phyloP scores from a whole-genome alignment of 345 rosid species.

The Noccaea bulbosa region DNA sequence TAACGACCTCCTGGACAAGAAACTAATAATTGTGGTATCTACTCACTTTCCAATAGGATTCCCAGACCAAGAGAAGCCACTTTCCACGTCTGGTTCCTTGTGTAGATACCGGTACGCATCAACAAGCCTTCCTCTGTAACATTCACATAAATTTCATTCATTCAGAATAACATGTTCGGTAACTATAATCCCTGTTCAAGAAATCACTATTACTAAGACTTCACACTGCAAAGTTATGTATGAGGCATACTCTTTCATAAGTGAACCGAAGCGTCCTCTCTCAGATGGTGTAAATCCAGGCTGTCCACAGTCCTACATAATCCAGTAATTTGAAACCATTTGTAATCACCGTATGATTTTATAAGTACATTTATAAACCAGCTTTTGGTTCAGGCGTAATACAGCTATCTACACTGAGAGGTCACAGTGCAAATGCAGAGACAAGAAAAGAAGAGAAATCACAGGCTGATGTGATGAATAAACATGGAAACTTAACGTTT shows the following conservation, averaged over 20 bases:
- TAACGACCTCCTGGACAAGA: not conserved
- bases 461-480: not conserved
- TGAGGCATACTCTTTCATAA: slow-evolving; percentile 69
- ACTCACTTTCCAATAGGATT: slow-evolving; percentile 90
- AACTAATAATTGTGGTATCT: not conserved
- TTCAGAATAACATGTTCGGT: not conserved
- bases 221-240: not conserved
- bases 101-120: slow-evolving; percentile 87
- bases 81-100: slow-evolving; percentile 83
- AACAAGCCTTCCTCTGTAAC: slow-evolving; percentile 78
- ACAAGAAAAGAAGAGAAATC: slow-evolving; percentile 1
- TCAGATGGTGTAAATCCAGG: slow-evolving; percentile 95
- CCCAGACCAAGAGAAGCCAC: slow-evolving; percentile 97
- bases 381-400: slow-evolving; percentile 12
- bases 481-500: not conserved
- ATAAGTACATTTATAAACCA: not conserved
- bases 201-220: slow-evolving; percentile 12
- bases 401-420: slow-evolving; percentile 20
- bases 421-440: slow-evolving; percentile 15
- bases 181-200: slow-evolving; percentile 9
- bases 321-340: not conserved
- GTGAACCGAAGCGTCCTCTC: slow-evolving; percentile 83
- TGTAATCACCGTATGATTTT: slow-evolving; percentile 5
- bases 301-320: slow-evolving; percentile 83
- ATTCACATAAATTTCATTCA: slow-evolving; percentile 1